Conservation (phyloP, 257 asterid species). For the Solanum pennellii region DNA sequence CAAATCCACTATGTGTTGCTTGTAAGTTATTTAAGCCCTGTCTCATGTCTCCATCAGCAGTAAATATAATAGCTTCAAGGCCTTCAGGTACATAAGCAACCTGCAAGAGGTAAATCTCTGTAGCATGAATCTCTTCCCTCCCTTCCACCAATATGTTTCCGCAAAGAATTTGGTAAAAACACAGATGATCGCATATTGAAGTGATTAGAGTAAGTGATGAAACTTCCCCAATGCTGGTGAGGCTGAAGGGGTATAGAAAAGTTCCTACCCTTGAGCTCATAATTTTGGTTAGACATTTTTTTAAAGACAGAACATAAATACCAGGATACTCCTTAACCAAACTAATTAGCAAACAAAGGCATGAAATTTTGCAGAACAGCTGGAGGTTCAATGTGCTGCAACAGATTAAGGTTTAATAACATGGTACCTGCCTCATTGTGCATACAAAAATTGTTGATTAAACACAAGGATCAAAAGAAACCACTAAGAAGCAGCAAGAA, state of each 20-base stretch:
- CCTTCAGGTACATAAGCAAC: slow-evolving; percentile 95
- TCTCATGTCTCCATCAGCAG: slow-evolving; percentile 99
- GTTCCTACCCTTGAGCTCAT: not conserved
- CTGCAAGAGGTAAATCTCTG: slow-evolving; percentile 18
- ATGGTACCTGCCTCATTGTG: not conserved
- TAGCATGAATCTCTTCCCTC: not conserved
- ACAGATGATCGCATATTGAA: not conserved
- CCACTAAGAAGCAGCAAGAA: not conserved
- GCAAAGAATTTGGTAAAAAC: not conserved
- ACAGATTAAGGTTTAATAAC: not conserved
- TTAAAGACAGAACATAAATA: not conserved
- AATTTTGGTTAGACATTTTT: not conserved
- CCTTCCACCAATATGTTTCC: not conserved
- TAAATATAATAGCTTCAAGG: slow-evolving; percentile 91
- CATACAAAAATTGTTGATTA: not conserved
- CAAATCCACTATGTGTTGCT: slow-evolving; percentile 93
- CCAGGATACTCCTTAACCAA: not conserved
- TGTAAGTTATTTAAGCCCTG: slow-evolving; percentile 96
- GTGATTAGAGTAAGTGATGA: not conserved
- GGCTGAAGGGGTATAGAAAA: not conserved
- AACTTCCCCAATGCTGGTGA: not conserved
- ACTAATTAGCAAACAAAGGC: not conserved
- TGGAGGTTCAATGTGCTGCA: not conserved
- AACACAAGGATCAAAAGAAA: not conserved
- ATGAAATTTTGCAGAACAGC: not conserved